Evolutionary conservation across 1,284 basidiomycete species (phyloP).

Genomic region (Malassezia japonica): DNA sequence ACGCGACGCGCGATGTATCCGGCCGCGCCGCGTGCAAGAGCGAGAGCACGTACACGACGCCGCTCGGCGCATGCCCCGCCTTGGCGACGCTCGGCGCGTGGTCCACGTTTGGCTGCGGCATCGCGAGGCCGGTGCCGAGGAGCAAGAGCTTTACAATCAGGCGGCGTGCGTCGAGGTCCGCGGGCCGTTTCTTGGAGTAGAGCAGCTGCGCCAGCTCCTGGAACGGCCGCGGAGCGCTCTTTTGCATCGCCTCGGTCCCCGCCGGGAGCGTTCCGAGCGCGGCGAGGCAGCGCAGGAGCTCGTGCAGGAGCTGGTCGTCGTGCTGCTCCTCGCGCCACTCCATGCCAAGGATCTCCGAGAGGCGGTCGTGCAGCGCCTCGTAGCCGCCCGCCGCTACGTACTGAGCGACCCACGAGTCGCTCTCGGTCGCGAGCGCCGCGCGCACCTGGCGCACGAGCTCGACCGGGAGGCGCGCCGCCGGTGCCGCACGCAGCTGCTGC

Average conservation of each 20-base stretch:
- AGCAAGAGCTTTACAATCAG: conserved; percentile 71
- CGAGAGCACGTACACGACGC: conserved; percentile 22
- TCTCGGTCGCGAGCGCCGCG: conserved; percentile 36
- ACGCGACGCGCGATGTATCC: conserved; percentile 53
- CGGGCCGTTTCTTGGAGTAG: conserved; percentile 94
- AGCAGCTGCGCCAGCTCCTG: conserved; percentile 69
- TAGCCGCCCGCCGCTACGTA: conserved; percentile 80
- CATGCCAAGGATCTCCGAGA: conserved; percentile 85
- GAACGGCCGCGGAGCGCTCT: conserved; percentile 74
- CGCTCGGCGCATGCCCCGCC: not conserved
- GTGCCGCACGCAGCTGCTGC: not conserved
- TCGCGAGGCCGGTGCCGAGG: conserved; percentile 49
- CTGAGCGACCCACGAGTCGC: conserved; percentile 72
- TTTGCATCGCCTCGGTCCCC: conserved; percentile 60
- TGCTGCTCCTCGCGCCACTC: conserved; percentile 94
- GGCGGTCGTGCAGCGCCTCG: conserved; percentile 64
- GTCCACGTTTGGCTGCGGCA: conserved; percentile 20
- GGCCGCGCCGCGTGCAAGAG: conserved; percentile 30
- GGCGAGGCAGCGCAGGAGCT: conserved; percentile 84
- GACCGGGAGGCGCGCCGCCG: conserved; percentile 2
- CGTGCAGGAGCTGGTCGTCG: conserved; percentile 85
- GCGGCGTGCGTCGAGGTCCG: conserved; percentile 78
- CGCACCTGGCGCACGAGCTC: conserved; percentile 28
- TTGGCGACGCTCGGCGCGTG: not conserved
- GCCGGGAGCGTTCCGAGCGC: conserved; percentile 81